Conservation (phyloP, 73 alveolate species). For the Paramecium primaurelia region DNA sequence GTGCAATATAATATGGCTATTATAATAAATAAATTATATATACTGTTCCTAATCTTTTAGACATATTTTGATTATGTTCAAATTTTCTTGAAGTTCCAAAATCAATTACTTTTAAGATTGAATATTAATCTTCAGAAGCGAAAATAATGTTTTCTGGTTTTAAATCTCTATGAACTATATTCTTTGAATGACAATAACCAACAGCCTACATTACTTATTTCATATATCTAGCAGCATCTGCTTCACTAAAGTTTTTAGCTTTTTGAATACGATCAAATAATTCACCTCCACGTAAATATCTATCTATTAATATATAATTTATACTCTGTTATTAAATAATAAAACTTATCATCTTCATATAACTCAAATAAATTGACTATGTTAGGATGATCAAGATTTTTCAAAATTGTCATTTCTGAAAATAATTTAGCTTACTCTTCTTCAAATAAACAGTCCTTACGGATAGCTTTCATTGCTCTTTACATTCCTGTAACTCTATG, state of each 20-base stretch:
- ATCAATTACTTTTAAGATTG: slow-evolving; percentile 55
- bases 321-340: slow-evolving; percentile 55
- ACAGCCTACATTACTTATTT: slow-evolving; percentile 63
- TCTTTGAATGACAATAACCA: slow-evolving; percentile 65
- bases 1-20: slow-evolving; percentile 76
- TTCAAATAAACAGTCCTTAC: slow-evolving; percentile 63
- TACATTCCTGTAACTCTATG: slow-evolving; percentile 65
- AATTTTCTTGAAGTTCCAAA: slow-evolving; percentile 46
- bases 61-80: slow-evolving; percentile 68
- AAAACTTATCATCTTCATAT: slow-evolving; percentile 43
- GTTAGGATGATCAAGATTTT: slow-evolving; percentile 44
- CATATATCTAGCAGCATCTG: slow-evolving; percentile 57
- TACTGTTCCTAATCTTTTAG: slow-evolving; percentile 86
- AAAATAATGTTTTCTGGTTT: slow-evolving; percentile 66
- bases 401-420: slow-evolving; percentile 73
- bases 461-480: slow-evolving; percentile 89
- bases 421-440: slow-evolving; percentile 50
- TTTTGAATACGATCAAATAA: slow-evolving; percentile 56
- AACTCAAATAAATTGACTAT: slow-evolving; percentile 41
- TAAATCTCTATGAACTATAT: slow-evolving; percentile 71
- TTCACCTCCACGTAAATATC: slow-evolving; percentile 65
- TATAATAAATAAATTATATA: background rate
- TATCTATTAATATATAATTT: background rate
- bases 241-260: slow-evolving; percentile 42
- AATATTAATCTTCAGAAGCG: background rate